Evolutionary conservation across 768 basidiomycete species (phyloP).

Genomic region (Suillus brevipes): DNA sequence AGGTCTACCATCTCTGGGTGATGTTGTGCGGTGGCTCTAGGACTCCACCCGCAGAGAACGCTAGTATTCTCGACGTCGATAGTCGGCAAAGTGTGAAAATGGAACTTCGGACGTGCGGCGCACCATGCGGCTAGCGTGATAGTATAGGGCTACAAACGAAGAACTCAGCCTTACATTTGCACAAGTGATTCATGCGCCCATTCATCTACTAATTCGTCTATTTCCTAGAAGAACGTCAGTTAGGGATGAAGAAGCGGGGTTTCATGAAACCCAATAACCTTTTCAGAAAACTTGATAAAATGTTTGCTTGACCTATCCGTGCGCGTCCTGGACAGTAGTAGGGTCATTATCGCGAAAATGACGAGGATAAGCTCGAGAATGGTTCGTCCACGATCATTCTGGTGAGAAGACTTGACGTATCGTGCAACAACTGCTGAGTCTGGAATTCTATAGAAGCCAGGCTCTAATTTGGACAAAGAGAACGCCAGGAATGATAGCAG

Average conservation of each 20-base stretch:
- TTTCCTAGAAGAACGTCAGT: slow-evolving; percentile 59
- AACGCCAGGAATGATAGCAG: slow-evolving; percentile 67
- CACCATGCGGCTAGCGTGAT: too few species aligned
- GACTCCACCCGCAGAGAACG: too few species aligned
- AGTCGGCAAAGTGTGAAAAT: too few species aligned
- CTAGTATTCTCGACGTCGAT: too few species aligned
- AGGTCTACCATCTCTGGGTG: too few species aligned
- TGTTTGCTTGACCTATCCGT: slow-evolving; percentile 83
- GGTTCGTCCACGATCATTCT: slow-evolving; percentile 92
- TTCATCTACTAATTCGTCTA: slow-evolving; percentile 94
- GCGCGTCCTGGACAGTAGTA: slow-evolving; percentile 87
- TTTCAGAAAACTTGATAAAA: slow-evolving; percentile 88
- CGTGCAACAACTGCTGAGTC: slow-evolving; percentile 84
- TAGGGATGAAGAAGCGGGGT: neutral
- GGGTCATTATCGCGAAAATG: slow-evolving; percentile 84
- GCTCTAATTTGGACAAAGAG: slow-evolving; percentile 57
- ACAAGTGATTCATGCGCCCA: slow-evolving; percentile 89
- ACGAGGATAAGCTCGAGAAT: slow-evolving; percentile 86
- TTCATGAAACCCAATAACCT: slow-evolving; percentile 50
- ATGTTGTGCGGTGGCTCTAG: too few species aligned
- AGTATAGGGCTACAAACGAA: too few species aligned
- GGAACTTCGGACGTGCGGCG: too few species aligned
- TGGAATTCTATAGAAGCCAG: slow-evolving; percentile 71
- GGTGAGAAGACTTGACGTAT: slow-evolving; percentile 93
- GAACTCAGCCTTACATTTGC: too few species aligned